Conservation (phyloP, 768 basidiomycete species). For the Ramaria rubella region DNA sequence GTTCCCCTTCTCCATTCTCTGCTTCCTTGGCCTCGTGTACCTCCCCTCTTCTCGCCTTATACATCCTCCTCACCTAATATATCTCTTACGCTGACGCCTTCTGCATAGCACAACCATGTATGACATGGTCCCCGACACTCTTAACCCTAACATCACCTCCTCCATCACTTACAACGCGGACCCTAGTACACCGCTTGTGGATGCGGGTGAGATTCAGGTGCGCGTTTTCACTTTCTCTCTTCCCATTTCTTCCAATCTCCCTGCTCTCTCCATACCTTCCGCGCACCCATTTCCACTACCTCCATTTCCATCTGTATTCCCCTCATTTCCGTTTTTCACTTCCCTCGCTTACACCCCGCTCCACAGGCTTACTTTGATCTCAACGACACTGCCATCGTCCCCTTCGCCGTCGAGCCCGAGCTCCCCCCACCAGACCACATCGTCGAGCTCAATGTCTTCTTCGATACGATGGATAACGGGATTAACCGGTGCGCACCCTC, state of each 20-base stretch:
- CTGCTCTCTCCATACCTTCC: not conserved
- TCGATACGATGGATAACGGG: constrained; percentile 82
- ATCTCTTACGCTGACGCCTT: not conserved
- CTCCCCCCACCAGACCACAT: constrained; percentile 48
- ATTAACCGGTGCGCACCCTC: constrained; percentile 47
- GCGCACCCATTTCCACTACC: not conserved
- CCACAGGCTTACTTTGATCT: constrained; percentile 46
- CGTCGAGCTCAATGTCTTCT: constrained; percentile 64
- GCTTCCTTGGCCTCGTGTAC: too few relatives aligned
- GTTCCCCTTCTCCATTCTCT: too few relatives aligned
- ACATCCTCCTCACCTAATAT: not conserved
- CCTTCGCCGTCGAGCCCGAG: constrained; percentile 42
- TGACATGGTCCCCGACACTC: constrained; percentile 62
- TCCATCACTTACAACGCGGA: constrained; percentile 68
- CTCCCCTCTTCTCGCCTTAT: not conserved
- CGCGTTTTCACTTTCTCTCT: too few relatives aligned
- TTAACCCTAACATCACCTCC: constrained; percentile 79
- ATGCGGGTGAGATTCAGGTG: not conserved
- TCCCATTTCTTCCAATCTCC: too few relatives aligned
- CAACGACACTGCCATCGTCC: constrained; percentile 64
- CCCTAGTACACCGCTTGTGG: not conserved
- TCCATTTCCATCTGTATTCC: not conserved
- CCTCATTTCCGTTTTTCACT: not conserved
- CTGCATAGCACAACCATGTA: constrained; percentile 60
- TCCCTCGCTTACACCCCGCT: not conserved